A percentile compares a stretch with the other conserved stretches of the same genome.
phyloP scores from a whole-genome alignment of 768 basidiomycete species.

The Pleurotus cornucopiae region DNA sequence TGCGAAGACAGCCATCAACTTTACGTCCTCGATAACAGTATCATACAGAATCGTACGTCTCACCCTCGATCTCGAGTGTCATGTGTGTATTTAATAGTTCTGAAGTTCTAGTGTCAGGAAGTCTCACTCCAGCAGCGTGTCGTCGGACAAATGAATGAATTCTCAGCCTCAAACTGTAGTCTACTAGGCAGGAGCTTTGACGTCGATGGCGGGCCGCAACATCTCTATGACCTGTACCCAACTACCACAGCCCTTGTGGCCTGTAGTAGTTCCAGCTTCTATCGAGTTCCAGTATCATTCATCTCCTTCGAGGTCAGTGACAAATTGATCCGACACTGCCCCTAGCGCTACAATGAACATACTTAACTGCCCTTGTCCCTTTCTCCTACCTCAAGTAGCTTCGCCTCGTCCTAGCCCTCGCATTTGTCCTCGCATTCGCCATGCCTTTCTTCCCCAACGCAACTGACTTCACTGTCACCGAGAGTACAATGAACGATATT shows the following conservation, averaged over 20 bases:
- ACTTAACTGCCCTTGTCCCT: no score
- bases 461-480: neutral
- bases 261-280: no score
- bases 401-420: neutral
- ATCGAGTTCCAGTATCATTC: no score
- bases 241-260: no score
- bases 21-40: constrained; percentile 77
- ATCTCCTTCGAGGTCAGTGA: no score
- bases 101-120: constrained; percentile 66
- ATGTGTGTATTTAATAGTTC: neutral
- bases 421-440: constrained; percentile 22
- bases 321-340: no score
- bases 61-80: neutral
- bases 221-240: no score
- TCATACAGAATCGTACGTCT: constrained; percentile 62
- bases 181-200: no score
- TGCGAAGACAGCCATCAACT: constrained; percentile 59
- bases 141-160: neutral
- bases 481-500: neutral
- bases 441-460: neutral
- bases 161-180: no score
- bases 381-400: no score
- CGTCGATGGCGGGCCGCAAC: no score
- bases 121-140: constrained; percentile 66
- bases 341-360: no score